A percentile compares a stretch with the other conserved stretches of the same genome.
Conservation (phyloP, 2,329 filamentous ascomycete genomes). For the Fusarium sp. region DNA sequence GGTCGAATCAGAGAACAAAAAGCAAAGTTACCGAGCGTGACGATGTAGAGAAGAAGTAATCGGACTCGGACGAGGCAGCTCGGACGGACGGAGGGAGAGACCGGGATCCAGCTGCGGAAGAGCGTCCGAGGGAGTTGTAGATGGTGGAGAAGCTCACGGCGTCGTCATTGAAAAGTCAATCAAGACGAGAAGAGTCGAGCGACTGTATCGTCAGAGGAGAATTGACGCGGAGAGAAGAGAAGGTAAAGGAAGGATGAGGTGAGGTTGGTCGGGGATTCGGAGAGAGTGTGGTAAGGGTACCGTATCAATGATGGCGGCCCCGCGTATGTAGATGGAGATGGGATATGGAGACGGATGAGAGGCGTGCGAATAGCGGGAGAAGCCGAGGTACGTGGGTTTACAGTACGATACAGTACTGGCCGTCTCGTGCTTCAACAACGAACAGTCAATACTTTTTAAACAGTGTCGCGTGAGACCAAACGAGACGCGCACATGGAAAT, state of each 20-base stretch:
- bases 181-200: conserved; percentile 20
- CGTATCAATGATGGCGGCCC: conserved; percentile 41
- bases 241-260: conserved; percentile 6
- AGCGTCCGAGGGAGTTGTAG: conserved; percentile 40
- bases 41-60: conserved; percentile 23
- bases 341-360: conserved; percentile 14
- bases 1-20: conserved; percentile 27
- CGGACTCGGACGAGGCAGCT: conserved; percentile 44
- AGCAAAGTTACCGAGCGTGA: conserved; percentile 11
- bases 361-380: conserved; percentile 44
- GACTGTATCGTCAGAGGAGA: conserved; percentile 25
- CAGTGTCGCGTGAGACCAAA: conserved; percentile 28
- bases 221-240: conserved; percentile 25
- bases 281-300: conserved; percentile 19
- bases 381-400: conserved; percentile 42
- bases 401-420: conserved; percentile 17
- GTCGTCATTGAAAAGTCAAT: conserved; percentile 46
- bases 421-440: conserved; percentile 6
- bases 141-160: conserved; percentile 44
- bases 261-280: conserved; percentile 39
- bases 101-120: conserved; percentile 41
- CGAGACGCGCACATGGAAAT: conserved; percentile 30
- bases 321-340: conserved; percentile 34
- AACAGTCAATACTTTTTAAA: conserved; percentile 11
- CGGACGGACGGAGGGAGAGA: conserved; percentile 44